Base-by-base conservation (phyloP, 495 filamentous ascomycete genomes). In the Wilcoxina mikolae region DNA sequence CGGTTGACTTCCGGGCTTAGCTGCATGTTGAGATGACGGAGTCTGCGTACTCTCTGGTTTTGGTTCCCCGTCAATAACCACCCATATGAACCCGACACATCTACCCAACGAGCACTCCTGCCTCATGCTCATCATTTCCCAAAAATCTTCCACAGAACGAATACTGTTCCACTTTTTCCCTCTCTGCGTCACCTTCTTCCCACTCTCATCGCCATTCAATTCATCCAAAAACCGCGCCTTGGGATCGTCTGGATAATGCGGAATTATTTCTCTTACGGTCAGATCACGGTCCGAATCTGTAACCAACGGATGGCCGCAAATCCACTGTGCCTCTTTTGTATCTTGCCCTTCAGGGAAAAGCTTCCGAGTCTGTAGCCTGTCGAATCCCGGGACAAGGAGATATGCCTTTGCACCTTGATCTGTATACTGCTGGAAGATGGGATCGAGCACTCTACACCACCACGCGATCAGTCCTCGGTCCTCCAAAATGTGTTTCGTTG, bases 101-200 rank as follows among this genome's bases (percentile, higher is more conserved):
- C 87, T 73, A 2, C 91, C 91, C 12, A 86, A 82, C 23, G 88
- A 90, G 64, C 91, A 99, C 67, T 99, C 91, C 65, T 96, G 91
- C 26, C 91, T 74, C 64, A 86, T 95, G 12, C 87, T 82, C 91
- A 99, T 96, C 78, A 91, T 82, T 53, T 99, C 91, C 91, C 91
- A 99, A 68, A 99, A 99, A 58, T 90, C 81, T 27, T 89, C 87
- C 27, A 96, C 67, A 0, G 81, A 83, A 58, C 72, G 78, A 17
- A 95, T 81, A 59, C 81, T 87, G 60, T 77, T 82, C 91, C 91
- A 99, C 2, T 56, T 48, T 48, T 77, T 71, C 0, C 83, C 86
- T 12, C 74, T 73, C 18, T 66, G 64, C 3, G 71, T 57, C n/a
- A 68, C 59, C 27, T 65, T 68, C 49, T 70, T 70, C 42, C 65